Percentiles rank a stretch among this genome's conserved stretches.
These are phyloP conservation scores for Hanseniaspora mollemarum DNA, from an alignment of 805 yeast genomes.

Conservation along the genomic window DNA sequence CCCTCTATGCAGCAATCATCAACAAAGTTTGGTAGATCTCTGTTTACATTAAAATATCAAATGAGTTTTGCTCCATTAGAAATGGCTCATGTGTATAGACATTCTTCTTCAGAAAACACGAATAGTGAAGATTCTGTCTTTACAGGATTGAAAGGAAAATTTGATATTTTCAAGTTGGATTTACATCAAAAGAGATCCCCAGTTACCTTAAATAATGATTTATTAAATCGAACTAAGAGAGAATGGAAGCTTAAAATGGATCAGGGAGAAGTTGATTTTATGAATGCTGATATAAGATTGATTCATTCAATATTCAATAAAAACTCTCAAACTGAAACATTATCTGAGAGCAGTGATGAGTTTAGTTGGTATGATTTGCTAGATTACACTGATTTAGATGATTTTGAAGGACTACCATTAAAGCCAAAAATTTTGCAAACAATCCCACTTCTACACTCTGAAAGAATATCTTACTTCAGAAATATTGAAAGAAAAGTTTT, in stretches of 20 bases:
- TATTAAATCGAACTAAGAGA: constrained; percentile 35
- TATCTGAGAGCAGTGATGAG: constrained; percentile 1
- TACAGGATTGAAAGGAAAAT: constrained; percentile 56
- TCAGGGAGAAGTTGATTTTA: constrained; percentile 58
- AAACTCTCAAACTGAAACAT: constrained; percentile 34
- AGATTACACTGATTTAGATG: constrained; percentile 64
- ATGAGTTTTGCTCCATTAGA: constrained; percentile 56
- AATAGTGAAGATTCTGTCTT: constrained; percentile 19
- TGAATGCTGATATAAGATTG: constrained; percentile 56
- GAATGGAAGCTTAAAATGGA: constrained; percentile 48
- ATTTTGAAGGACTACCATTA: constrained; percentile 32
- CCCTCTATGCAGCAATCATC: constrained; percentile 36
- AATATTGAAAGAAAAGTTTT: constrained; percentile 37
- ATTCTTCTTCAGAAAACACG: constrained; percentile 24
- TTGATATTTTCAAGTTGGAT: constrained; percentile 45
- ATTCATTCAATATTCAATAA: constrained; percentile 55
- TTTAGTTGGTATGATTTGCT: constrained; percentile 62
- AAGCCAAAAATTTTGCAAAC: constrained; percentile 35
- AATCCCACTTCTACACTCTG: constrained; percentile 41
- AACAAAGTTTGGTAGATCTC: constrained; percentile 54
- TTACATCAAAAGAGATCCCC: constrained; percentile 45
- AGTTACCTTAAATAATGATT: constrained; percentile 35
- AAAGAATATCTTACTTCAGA: constrained; percentile 50
- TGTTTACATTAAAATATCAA: constrained; percentile 64
- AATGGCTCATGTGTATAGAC: constrained; percentile 59